These are phyloP conservation scores for Melanopsichium pennsylvanicum DNA, from an alignment of 1,284 basidiomycete species.

Conservation along the genomic window DNA sequence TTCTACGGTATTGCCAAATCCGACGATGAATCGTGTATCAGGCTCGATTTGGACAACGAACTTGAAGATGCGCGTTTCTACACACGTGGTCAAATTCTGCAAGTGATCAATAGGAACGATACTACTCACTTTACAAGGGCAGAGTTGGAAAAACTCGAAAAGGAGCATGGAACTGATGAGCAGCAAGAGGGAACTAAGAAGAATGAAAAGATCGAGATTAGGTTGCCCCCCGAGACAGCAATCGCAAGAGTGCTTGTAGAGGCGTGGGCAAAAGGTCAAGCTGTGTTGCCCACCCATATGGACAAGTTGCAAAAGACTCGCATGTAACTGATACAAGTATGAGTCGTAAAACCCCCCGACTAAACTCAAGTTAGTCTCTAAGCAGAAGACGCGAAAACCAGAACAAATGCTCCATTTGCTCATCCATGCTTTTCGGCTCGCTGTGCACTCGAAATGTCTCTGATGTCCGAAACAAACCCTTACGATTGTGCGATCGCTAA, in stretches of 20 bases:
- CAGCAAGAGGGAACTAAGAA: conserved; percentile 66
- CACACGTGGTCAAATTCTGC: conserved; percentile 76
- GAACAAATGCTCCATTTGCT: too few species aligned
- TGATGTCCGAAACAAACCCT: too few species aligned
- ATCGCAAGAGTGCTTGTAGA: conserved; percentile 77
- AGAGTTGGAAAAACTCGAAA: conserved; percentile 74
- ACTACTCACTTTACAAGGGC: conserved; percentile 69
- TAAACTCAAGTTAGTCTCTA: too few species aligned
- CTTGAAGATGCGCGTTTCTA: conserved; percentile 93
- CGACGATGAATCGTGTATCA: conserved; percentile 71
- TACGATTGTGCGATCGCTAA: too few species aligned
- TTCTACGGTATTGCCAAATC: conserved; percentile 60
- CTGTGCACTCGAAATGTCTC: too few species aligned
- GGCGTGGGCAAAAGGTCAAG: conserved; percentile 73
- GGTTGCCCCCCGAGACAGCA: conserved; percentile 69
- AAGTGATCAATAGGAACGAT: conserved; percentile 71
- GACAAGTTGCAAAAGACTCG: conserved; percentile 28
- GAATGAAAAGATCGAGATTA: conserved; percentile 4
- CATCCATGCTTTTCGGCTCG: too few species aligned
- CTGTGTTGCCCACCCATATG: conserved; percentile 41
- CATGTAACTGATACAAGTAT: conserved; percentile 10
- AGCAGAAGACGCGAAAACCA: too few species aligned
- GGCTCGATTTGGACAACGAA: conserved; percentile 92
- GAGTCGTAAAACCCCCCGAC: too few species aligned
- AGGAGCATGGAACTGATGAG: conserved; percentile 58